Conservation (phyloP, 2,329 filamentous ascomycete genomes). For the Xylaria sp. region DNA sequence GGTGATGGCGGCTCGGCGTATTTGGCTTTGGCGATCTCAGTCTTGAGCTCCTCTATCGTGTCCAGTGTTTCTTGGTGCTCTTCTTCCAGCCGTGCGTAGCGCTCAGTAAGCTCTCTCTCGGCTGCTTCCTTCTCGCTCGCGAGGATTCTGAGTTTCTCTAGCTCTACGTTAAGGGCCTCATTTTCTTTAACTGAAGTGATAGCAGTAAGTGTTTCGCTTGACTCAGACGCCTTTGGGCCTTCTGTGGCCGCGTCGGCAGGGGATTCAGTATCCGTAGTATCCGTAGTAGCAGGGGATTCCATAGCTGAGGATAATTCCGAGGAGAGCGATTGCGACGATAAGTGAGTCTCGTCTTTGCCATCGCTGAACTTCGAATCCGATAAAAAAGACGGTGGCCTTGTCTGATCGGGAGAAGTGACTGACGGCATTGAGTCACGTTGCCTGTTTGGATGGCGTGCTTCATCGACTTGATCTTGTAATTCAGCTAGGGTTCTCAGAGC, state of each 20-base stretch:
- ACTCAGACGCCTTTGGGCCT: slow-evolving; percentile 58
- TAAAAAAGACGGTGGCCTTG: slow-evolving; percentile 84
- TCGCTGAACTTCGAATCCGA: slow-evolving; percentile 78
- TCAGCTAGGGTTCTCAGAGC: slow-evolving; percentile 84
- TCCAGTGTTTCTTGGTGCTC: slow-evolving; percentile 85
- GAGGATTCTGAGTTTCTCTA: slow-evolving; percentile 76
- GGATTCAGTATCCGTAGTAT: slow-evolving; percentile 70
- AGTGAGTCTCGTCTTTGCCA: slow-evolving; percentile 72
- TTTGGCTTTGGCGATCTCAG: slow-evolving; percentile 83
- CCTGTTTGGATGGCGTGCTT: slow-evolving; percentile 72
- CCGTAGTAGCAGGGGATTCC: slow-evolving; percentile 75
- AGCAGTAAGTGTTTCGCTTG: slow-evolving; percentile 53
- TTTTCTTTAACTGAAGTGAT: slow-evolving; percentile 51
- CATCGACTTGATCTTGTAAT: slow-evolving; percentile 86
- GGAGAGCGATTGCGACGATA: slow-evolving; percentile 90
- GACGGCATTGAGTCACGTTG: slow-evolving; percentile 68
- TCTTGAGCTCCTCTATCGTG: slow-evolving; percentile 90
- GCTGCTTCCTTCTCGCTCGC: slow-evolving; percentile 81
- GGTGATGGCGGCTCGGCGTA: slow-evolving; percentile 69
- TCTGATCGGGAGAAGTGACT: slow-evolving; percentile 59
- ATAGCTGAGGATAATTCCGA: slow-evolving; percentile 91
- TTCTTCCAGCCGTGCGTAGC: slow-evolving; percentile 84
- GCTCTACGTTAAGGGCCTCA: slow-evolving; percentile 68
- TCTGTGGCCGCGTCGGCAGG: slow-evolving; percentile 54
- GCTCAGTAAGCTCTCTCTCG: slow-evolving; percentile 77